Evolutionary conservation across 2,329 filamentous ascomycete species (phyloP), one percentile per base, ranked within the genome.

Genomic region (Xylariaceae sp.): DNA sequence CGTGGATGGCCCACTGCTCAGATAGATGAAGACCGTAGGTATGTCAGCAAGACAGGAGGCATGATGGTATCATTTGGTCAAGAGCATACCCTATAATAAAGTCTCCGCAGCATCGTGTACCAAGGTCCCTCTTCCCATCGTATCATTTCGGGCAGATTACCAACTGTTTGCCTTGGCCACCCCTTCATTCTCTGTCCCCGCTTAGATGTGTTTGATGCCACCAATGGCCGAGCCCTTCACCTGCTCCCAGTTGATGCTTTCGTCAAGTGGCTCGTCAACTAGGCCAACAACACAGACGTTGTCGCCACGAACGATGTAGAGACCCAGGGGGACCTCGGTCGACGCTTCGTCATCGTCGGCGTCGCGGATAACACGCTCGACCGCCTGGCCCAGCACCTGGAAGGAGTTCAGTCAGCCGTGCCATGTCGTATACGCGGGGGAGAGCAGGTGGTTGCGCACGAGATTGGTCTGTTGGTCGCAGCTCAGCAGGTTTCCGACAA

Each of bases 381-480:
- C 77, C 4, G 93, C 90, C 59, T 89, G 80, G 60, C 85, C 83
- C 12, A 99, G 80, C 22, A 97, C 91, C 83, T 86, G 54, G 11
- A 14, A 39, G 13, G 33, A 4, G n/a, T 14, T 19, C 11, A 12
- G 40, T 54, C 36, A 54, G 53, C 31, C 17, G 31, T 34, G 19
- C 19, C 12, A 41, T 31, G 16, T 14, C 34, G 49, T 42, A 12
- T 12, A 28, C 6, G 31, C 17, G 33, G 41, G 42, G 28, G 38
- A 16, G 46, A 22, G 33, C 6, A 11, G 31, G 31, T 5, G 33
- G 31, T 1, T 6, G 39, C 38, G 16, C 51, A 86, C 83, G 57
- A 99, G 76, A 72, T 99, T 99, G 60, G 94, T 97, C 65, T 88
- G 84, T 72, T 96, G 87, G 71, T 99, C 94, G 68, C 88, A 91